These are phyloP conservation scores for Penicillium polonicum DNA, from an alignment of 2,329 filamentous ascomycete species.

Conservation along the genomic window DNA sequence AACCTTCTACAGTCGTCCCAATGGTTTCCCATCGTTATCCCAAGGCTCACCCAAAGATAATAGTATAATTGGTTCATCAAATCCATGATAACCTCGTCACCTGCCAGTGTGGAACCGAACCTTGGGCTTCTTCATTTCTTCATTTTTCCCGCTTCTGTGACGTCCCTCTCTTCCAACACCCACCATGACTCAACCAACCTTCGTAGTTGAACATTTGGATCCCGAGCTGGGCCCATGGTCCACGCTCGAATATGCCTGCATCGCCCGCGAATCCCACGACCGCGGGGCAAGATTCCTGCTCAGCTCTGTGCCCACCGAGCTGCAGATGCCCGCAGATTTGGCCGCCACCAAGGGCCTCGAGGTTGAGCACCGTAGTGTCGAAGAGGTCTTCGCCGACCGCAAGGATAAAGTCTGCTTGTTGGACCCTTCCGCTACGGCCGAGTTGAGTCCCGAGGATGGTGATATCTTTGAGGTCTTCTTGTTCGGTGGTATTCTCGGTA, in stretches of 20 bases:
- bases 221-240: constrained; percentile 94
- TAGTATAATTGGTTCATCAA: background rate
- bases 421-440: constrained; percentile 78
- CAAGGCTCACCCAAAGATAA: background rate
- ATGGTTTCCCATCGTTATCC: background rate
- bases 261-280: constrained; percentile 74
- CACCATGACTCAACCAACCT: constrained; percentile 50
- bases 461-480: constrained; percentile 84
- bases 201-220: constrained; percentile 96
- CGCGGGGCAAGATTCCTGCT: constrained; percentile 71
- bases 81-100: background rate
- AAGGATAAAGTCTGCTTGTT: constrained; percentile 82
- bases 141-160: background rate
- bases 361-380: constrained; percentile 74
- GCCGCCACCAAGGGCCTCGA: constrained; percentile 62
- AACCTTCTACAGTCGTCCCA: background rate
- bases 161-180: background rate
- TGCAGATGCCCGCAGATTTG: constrained; percentile 62
- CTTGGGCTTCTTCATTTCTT: constrained; percentile 1
- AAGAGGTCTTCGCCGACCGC: constrained; percentile 71
- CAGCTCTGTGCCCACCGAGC: constrained; percentile 70
- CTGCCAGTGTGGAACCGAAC: constrained; percentile 7
- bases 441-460: constrained; percentile 80
- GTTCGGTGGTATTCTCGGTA: constrained; percentile 93
- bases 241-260: constrained; percentile 83